Evolutionary conservation across 2,329 filamentous ascomycete species (phyloP), one percentile per base, ranked within the genome.

Genomic region (Ceratocystis ficicola): DNA sequence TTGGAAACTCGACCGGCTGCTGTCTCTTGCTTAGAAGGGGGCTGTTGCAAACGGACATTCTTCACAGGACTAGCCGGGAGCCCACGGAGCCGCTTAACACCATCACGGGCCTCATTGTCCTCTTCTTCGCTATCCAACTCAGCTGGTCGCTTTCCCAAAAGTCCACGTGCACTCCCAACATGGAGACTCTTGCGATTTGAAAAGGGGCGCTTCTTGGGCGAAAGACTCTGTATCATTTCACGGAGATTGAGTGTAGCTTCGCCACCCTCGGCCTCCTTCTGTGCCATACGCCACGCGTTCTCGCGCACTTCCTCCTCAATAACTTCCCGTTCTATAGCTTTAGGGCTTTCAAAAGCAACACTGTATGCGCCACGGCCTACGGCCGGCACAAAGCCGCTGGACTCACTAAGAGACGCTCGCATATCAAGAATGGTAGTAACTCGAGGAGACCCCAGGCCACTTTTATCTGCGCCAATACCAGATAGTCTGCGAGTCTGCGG

Each of bases 181-280:
- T 88, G 86, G 62, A 92, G 78, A 72, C 88, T 92, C 76, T 92
- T 92, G 50, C 88, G 84, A 15, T 84, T 84, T 66, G 80, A 84
- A 5, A 88, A 70, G 5, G 76, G 74, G 65, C 83, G 86, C 73
- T 90, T 89, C 74, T 88, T 89, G 0, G 89, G 89, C 28, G 87
- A 90, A 69, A 93, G 78, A 66, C 84, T 88, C 68, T 87, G 81
- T 68, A 93, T 93, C 83, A 90, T 86, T 69, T 90, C 87, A 69
- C 84, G 87, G 55, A 93, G 76, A 68, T 84, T 89, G 44, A 85
- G 74, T 0, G 87, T 88, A 2, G 78, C 79, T 69, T 89, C 86
- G 20, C 73, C 75, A 63, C 77, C 75, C 70, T 82, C 75, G 5
- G 76, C 78, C 70, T 83, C 81, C 41, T 80, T 77, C 70, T 84